A percentile compares a stretch with the other conserved stretches of the same genome.
Conservation (phyloP, 345 rosid species). For the Melastoma malabathricum region DNA sequence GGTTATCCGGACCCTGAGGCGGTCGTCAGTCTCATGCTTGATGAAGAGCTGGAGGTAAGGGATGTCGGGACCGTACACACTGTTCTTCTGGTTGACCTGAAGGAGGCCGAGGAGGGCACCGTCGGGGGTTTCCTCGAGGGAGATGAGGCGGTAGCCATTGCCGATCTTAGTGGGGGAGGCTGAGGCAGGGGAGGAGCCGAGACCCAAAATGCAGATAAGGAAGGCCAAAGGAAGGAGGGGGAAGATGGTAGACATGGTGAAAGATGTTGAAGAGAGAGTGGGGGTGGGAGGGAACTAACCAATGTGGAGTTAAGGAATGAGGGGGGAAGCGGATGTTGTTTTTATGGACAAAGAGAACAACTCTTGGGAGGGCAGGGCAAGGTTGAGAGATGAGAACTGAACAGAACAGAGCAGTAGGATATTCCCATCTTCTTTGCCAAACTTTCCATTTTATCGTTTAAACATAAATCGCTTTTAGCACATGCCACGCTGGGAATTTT, state of each 20-base stretch:
- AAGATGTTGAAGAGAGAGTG: background rate
- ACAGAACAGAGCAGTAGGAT: no score
- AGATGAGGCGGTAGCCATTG: slow-evolving; percentile 73
- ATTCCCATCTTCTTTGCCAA: no score
- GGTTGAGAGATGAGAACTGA: no score
- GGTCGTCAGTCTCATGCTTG: slow-evolving; percentile 77
- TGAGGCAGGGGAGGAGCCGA: slow-evolving; percentile 9
- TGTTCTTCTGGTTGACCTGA: slow-evolving; percentile 63
- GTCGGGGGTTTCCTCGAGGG: slow-evolving; percentile 57
- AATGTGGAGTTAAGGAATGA: background rate
- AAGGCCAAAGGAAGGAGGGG: background rate
- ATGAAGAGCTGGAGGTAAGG: slow-evolving; percentile 59
- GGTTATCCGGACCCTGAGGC: slow-evolving; percentile 76
- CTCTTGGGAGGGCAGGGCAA: no score
- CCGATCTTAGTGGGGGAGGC: slow-evolving; percentile 40
- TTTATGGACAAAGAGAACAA: no score
- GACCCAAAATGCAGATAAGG: slow-evolving; percentile 3
- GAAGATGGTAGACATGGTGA: slow-evolving; percentile 1
- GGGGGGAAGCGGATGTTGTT: no score
- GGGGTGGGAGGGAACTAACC: background rate
- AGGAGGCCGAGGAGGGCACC: slow-evolving; percentile 71
- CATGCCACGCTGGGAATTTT: no score
- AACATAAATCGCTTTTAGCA: no score
- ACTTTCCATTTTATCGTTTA: no score
- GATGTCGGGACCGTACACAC: slow-evolving; percentile 76